Evolutionary conservation across 495 filamentous ascomycete species (phyloP).

Genomic region (Penicillium taxi): DNA sequence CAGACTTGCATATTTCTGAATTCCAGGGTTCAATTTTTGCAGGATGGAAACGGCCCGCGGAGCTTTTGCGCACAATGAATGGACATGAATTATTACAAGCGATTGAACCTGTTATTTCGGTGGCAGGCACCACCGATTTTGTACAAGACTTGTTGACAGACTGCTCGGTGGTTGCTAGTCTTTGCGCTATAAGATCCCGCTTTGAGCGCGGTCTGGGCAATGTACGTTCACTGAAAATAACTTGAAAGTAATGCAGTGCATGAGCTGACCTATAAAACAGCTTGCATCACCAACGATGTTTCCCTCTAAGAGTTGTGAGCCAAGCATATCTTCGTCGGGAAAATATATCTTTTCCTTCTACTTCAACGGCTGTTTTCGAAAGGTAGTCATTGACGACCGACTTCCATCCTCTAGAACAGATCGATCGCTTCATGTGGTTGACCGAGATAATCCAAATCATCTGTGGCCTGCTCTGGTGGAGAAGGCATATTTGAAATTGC

Average conservation of each 20-base stretch:
- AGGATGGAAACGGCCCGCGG: constrained; percentile 70
- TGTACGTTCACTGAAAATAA: constrained; percentile 35
- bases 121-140: constrained; percentile 56
- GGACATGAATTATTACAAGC: constrained; percentile 4
- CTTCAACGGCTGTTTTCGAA: constrained; percentile 89
- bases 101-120: constrained; percentile 44
- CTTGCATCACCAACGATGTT: constrained; percentile 61
- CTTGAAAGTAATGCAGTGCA: neutral
- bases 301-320: constrained; percentile 56
- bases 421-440: constrained; percentile 76
- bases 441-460: constrained; percentile 66
- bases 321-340: constrained; percentile 61
- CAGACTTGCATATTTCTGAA: constrained; percentile 60
- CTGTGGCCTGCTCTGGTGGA: constrained; percentile 93
- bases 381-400: constrained; percentile 85
- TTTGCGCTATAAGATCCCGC: constrained; percentile 73
- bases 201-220: constrained; percentile 51
- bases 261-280: constrained; percentile 39
- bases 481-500: constrained; percentile 95
- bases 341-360: constrained; percentile 89
- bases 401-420: constrained; percentile 68
- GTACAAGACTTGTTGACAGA: constrained; percentile 92
- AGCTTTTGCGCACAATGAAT: constrained; percentile 38
- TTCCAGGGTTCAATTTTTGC: constrained; percentile 63
- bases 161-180: constrained; percentile 92